Conservation (phyloP, 75 land plant species). For the Azolla pinnata region DNA sequence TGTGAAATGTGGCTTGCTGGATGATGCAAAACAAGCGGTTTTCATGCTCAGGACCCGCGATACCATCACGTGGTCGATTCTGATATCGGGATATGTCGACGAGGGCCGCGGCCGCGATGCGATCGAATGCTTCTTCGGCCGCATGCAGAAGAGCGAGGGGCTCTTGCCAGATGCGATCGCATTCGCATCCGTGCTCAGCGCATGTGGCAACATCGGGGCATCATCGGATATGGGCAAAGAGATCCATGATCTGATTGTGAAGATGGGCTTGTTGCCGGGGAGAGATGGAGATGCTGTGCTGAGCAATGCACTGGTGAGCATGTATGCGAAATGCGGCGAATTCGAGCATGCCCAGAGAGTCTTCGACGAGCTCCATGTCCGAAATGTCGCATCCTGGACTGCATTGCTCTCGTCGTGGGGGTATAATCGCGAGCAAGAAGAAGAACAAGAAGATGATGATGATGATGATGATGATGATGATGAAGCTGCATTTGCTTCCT, state of each 20-base stretch:
- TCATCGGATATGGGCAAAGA: neutral
- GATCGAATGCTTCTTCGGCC: neutral
- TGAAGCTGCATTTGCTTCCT: no score
- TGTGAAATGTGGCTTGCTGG: slow-evolving; percentile 16
- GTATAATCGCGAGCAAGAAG: no score
- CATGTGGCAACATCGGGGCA: slow-evolving; percentile 6
- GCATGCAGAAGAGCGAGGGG: slow-evolving; percentile 1
- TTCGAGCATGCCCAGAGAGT: slow-evolving; percentile 9
- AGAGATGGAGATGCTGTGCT: neutral
- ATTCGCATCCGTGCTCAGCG: slow-evolving; percentile 2
- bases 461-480: no score
- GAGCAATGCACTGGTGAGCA: slow-evolving; percentile 9
- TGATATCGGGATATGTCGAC: slow-evolving; percentile 11
- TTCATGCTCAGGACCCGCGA: neutral
- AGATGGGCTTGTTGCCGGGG: neutral
- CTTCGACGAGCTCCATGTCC: slow-evolving; percentile 5
- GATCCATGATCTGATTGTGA: neutral
- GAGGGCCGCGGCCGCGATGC: slow-evolving; percentile 8
- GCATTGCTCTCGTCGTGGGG: no score
- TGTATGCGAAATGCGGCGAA: slow-evolving; percentile 17
- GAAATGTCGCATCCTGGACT: slow-evolving; percentile 14
- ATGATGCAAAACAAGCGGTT: slow-evolving; percentile 4
- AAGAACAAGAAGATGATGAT: no score
- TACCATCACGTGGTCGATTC: slow-evolving; percentile 9
- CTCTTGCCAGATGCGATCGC: slow-evolving; percentile 3